Conservation (phyloP, 2,329 filamentous ascomycete species). For the Tolypocladium album region DNA sequence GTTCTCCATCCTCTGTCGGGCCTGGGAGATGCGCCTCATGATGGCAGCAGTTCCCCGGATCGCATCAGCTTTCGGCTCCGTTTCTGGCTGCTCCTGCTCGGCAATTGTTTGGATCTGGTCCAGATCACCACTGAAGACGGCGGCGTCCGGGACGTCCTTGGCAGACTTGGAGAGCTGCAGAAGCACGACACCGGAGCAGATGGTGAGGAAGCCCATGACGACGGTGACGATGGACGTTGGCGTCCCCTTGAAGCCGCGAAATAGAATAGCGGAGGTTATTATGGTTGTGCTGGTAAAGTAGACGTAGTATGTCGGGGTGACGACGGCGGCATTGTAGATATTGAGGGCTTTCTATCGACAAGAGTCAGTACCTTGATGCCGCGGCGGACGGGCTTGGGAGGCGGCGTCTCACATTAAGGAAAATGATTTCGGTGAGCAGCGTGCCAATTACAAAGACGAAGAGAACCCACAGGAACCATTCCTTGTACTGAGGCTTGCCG, state of each 20-base stretch:
- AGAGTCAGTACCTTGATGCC: background rate
- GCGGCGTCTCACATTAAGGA: slow-evolving; percentile 67
- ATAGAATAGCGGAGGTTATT: slow-evolving; percentile 83
- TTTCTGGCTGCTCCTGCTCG: slow-evolving; percentile 91
- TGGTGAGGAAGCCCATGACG: slow-evolving; percentile 85
- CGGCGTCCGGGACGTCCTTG: slow-evolving; percentile 90
- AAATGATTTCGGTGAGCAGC: slow-evolving; percentile 86
- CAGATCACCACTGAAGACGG: slow-evolving; percentile 84
- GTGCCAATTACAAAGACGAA: slow-evolving; percentile 86
- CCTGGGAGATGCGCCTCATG: slow-evolving; percentile 67
- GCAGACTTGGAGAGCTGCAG: slow-evolving; percentile 96
- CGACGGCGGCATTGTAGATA: slow-evolving; percentile 89
- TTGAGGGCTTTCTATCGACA: slow-evolving; percentile 82
- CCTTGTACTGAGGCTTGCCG: slow-evolving; percentile 81
- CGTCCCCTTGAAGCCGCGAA: slow-evolving; percentile 87
- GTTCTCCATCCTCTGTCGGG: slow-evolving; percentile 66
- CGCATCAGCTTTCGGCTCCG: slow-evolving; percentile 90
- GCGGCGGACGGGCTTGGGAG: background rate
- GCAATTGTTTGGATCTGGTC: slow-evolving; percentile 93
- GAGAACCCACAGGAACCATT: slow-evolving; percentile 93
- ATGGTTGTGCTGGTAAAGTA: slow-evolving; percentile 96
- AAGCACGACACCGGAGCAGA: slow-evolving; percentile 85
- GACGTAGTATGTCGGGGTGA: slow-evolving; percentile 97
- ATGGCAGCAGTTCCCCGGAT: slow-evolving; percentile 87
- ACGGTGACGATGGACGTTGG: slow-evolving; percentile 73